Conservation (phyloP, 2,329 filamentous ascomycete species). For the Gnomoniopsis smithogilvyi region DNA sequence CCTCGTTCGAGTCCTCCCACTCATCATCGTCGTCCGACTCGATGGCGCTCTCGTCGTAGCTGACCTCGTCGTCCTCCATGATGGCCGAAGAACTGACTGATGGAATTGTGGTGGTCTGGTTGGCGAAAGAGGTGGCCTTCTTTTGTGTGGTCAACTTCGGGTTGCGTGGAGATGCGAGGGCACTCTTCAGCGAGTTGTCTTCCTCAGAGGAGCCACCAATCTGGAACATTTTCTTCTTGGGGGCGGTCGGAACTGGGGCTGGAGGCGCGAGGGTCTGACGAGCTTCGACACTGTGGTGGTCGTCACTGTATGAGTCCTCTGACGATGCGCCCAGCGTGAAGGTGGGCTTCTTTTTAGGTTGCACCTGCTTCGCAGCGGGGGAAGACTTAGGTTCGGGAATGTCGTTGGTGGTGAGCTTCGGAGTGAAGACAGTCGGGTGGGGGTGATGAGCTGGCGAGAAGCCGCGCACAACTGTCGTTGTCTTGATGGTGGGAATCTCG, state of each 20-base stretch:
- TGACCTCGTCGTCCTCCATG: conserved; percentile 49
- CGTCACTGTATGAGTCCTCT: conserved; percentile 67
- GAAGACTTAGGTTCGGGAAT: conserved; percentile 60
- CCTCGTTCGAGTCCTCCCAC: conserved; percentile 65
- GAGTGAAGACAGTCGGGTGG: conserved; percentile 39
- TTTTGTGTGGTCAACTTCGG: conserved; percentile 47
- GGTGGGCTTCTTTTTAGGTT: conserved; percentile 60
- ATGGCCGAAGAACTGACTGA: conserved; percentile 38
- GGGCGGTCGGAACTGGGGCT: conserved; percentile 27
- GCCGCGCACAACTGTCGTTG: conserved; percentile 72
- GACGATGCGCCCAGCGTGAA: conserved; percentile 78
- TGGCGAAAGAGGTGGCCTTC: conserved; percentile 81
- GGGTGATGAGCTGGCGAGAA: conserved; percentile 75
- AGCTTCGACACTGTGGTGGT: conserved; percentile 45
- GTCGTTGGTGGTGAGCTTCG: conserved; percentile 49
- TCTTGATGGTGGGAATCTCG: conserved; percentile 52
- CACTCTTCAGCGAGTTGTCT: conserved; percentile 67
- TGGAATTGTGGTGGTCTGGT: conserved; percentile 65
- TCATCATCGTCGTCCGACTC: conserved; percentile 67
- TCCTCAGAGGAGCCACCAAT: conserved; percentile 67
- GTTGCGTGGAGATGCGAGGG: conserved; percentile 42
- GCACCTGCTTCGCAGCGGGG: conserved; percentile 63
- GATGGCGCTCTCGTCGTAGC: conserved; percentile 80
- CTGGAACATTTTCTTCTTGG: conserved; percentile 45
- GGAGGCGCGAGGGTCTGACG: conserved; percentile 28